Evolutionary conservation across 305 asterid genomes (phyloP), one percentile per base, ranked within the genome.

Genomic region (Caryopteris hybrid): DNA sequence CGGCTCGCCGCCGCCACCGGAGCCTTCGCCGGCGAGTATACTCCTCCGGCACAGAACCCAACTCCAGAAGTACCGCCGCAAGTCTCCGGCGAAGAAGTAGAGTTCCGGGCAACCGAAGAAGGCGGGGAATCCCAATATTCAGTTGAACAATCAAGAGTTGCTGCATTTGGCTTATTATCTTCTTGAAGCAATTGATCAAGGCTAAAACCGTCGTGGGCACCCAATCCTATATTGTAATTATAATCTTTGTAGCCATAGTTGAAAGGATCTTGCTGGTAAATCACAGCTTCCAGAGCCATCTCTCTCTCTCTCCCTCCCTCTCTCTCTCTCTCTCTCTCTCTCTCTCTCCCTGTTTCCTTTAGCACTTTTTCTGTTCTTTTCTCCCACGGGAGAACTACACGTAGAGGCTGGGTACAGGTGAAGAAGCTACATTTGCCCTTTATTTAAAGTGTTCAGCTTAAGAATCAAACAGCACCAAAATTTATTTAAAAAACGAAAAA

Each of bases 221-320:
- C n/a, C n/a, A n/a, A n/a, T n/a, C n/a, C 31, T 25, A 25, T 2
- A 25, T 25, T 53, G 74, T 64, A 72, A 22, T 53, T 62, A 53
- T 36, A 59, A 53, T 81, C 83, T 60, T 68, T 73, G 68, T 36
- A 64, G 23, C 69, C 78, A 45, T 79, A 75, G 22, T 33, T 66
- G 51, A 81, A 71, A 25, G 94, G 84, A 51, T 87, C 87, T 76
- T 63, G 86, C 73, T 84, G 86, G 59, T 71, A 76, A 62, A 81
- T 74, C 36, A 78, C 75, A 47, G 86, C 73, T 43, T 87, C 89
- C 38, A 87, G 53, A 70, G 86, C 81, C 89, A 79, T 79, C 56
- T 33, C 14, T 4, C 13, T 45, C 18, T 36, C 33, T 38, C 42
- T 6, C 5, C 8, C 22, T 12, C 12, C 46, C 9, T 36, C 25